Conservation (phyloP, 2,329 filamentous ascomycete species). For the Tolypocladium cylindrosporum region DNA sequence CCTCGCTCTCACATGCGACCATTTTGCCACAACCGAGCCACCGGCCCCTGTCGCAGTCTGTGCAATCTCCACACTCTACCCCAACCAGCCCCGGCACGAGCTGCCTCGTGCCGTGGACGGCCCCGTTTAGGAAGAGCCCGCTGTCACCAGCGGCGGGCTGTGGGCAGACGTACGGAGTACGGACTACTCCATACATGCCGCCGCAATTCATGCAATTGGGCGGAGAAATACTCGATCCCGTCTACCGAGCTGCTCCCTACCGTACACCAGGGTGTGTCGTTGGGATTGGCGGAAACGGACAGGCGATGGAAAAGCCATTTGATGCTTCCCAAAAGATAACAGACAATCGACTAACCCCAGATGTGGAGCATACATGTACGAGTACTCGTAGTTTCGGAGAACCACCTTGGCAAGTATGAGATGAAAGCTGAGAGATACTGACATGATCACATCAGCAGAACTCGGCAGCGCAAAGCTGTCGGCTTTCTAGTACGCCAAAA, state of each 20-base stretch:
- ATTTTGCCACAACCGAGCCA: background rate
- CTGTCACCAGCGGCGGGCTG: background rate
- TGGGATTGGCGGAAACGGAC: background rate
- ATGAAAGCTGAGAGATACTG: background rate
- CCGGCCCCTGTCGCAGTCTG: background rate
- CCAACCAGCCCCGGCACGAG: background rate
- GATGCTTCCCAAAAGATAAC: background rate
- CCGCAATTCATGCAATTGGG: background rate
- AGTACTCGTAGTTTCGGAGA: background rate
- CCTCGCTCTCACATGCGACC: background rate
- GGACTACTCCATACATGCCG: background rate
- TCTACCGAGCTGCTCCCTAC: background rate
- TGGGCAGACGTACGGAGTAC: background rate
- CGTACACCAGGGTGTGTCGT: background rate
- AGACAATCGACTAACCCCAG: background rate
- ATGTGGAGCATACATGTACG: background rate
- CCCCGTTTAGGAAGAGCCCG: background rate
- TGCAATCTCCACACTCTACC: background rate
- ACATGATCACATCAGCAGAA: background rate
- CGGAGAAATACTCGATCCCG: background rate
- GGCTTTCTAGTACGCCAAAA: background rate
- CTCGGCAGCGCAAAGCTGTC: background rate
- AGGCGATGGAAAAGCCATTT: background rate
- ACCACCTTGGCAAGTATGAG: background rate
- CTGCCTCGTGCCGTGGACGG: background rate